These are phyloP conservation scores for Psophocarpus tetragonolobus DNA, from an alignment of 306 rosid genomes.

Conservation along the genomic window DNA sequence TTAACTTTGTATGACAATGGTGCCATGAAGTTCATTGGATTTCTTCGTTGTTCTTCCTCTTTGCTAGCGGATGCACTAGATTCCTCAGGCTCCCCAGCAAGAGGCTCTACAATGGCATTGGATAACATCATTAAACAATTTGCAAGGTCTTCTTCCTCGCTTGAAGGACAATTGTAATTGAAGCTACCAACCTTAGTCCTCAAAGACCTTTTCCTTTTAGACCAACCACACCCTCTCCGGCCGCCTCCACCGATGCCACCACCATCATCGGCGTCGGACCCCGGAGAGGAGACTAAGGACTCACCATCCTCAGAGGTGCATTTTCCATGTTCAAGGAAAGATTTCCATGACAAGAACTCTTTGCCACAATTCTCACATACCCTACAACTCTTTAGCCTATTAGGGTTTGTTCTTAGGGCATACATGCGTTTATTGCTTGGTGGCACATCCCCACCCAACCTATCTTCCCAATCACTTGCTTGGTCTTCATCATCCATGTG, in stretches of 20 bases:
- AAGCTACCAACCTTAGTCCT: constrained; percentile 63
- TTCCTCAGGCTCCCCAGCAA: constrained; percentile 61
- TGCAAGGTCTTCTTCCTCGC: constrained; percentile 89
- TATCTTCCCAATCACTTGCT: constrained; percentile 77
- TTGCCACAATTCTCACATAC: constrained; percentile 85
- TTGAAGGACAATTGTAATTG: constrained; percentile 61
- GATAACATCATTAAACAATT: constrained; percentile 95
- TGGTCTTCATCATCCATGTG: constrained; percentile 69
- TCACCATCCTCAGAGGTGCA: constrained; percentile 69
- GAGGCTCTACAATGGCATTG: constrained; percentile 62
- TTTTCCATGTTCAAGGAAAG: constrained; percentile 89
- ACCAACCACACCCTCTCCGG: constrained; percentile 60
- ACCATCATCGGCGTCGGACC: constrained; percentile 48
- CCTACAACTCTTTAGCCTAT: constrained; percentile 72
- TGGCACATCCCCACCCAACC: constrained; percentile 43
- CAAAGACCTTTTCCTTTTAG: constrained; percentile 72
- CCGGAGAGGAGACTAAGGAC: constrained; percentile 60
- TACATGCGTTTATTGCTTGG: constrained; percentile 78
- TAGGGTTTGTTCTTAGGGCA: constrained; percentile 82
- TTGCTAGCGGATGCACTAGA: constrained; percentile 81
- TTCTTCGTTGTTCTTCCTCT: constrained; percentile 67
- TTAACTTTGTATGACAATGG: constrained; percentile 46
- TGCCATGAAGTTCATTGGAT: constrained; percentile 49
- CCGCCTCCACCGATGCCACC: neutral
- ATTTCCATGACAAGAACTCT: constrained; percentile 80